phyloP scores from a whole-genome alignment of 257 asterid genomes.

The Ehretia macrophylla region DNA sequence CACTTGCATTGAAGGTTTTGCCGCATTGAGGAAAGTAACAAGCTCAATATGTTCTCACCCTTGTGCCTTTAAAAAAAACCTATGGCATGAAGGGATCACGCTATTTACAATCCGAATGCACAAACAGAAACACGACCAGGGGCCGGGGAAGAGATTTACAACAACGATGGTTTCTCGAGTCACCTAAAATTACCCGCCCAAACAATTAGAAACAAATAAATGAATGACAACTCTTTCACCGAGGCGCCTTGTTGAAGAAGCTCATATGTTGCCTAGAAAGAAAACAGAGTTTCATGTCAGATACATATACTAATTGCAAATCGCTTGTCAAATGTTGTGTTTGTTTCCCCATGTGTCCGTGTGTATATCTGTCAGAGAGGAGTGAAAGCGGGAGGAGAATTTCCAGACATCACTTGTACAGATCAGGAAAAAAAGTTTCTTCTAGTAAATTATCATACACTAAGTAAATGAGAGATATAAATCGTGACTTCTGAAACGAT shows the following conservation, averaged over 20 bases:
- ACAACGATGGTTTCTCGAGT: not conserved
- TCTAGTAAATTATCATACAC: no score
- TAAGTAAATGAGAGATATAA: no score
- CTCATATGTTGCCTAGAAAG: not conserved
- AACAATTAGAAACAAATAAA: not conserved
- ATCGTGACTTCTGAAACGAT: no score
- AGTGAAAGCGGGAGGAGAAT: no score
- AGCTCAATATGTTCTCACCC: not conserved
- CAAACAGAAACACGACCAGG: not conserved
- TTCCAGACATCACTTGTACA: no score
- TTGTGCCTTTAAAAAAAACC: not conserved
- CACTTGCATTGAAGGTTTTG: not conserved
- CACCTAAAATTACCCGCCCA: not conserved
- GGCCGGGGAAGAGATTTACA: not conserved
- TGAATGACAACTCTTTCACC: not conserved
- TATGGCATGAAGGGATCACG: not conserved
- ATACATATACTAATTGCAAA: not conserved
- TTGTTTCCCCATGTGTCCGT: no score
- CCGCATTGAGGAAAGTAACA: no score
- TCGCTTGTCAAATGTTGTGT: not conserved
- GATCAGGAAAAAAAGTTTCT: no score
- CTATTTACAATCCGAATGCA: not conserved
- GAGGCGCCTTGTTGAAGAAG: not conserved
- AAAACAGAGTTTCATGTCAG: not conserved
- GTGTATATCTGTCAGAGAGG: no score